These are phyloP conservation scores for Ajuga reptans DNA, from an alignment of 305 asterid genomes.

Conservation along the genomic window DNA sequence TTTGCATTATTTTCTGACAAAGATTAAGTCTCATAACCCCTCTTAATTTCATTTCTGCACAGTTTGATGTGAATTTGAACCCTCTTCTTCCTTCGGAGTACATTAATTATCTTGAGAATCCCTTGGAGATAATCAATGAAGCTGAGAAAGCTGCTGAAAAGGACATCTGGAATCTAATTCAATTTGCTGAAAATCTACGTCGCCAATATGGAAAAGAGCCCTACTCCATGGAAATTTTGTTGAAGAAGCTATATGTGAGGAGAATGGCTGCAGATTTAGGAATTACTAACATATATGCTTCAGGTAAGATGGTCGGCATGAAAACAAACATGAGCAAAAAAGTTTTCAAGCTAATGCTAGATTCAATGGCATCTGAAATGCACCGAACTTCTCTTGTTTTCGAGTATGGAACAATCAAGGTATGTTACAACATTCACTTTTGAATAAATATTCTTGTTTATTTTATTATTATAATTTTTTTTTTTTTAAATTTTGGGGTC, in stretches of 20 bases:
- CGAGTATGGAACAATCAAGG: constrained; percentile 80
- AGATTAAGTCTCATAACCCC: neutral
- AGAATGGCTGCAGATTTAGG: constrained; percentile 98
- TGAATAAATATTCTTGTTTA: neutral
- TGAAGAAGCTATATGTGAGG: constrained; percentile 88
- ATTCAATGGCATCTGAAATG: constrained; percentile 65
- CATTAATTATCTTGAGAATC: constrained; percentile 86
- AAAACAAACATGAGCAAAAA: constrained; percentile 70
- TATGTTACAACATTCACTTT: constrained; percentile 18
- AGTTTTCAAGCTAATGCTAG: constrained; percentile 78
- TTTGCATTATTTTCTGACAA: neutral
- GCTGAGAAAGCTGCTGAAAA: constrained; percentile 84
- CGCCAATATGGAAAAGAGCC: constrained; percentile 91
- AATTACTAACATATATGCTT: constrained; percentile 54
- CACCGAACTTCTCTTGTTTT: constrained; percentile 61
- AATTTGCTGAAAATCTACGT: constrained; percentile 73
- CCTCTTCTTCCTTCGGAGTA: constrained; percentile 92
- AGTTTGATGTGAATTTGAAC: constrained; percentile 76
- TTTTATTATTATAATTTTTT: no score
- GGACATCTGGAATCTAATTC: constrained; percentile 78
- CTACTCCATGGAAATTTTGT: constrained; percentile 80
- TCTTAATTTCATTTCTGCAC: constrained; percentile 25
- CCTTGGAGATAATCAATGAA: constrained; percentile 61
- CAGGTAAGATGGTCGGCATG: constrained; percentile 77
- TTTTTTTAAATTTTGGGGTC: neutral